Evolutionary conservation across 2,329 filamentous ascomycete species (phyloP), one percentile per base, ranked within the genome.

Genomic region (Chalaropsis ovoidea): DNA sequence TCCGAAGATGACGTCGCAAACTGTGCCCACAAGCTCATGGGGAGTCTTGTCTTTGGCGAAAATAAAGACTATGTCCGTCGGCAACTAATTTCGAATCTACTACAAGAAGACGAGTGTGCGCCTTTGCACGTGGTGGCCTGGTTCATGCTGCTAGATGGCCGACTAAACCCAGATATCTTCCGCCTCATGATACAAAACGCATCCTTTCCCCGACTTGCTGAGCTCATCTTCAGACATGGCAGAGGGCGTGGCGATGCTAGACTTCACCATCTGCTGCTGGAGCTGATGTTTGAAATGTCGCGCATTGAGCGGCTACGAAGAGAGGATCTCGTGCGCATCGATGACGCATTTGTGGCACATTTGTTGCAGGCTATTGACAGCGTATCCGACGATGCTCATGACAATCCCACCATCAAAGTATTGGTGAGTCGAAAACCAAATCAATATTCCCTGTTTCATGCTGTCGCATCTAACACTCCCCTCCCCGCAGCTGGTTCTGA

Each of bases 261-360:
- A 63, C 79, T 97, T 68, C 90, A 96, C 76, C 85, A 88, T 43
- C 77, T 94, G 68, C 79, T 97, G 63, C 80, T 99, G 71, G 89
- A 96, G 75, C 78, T 99, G 66, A 82, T 96, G 73, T 99, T 96
- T 76, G 94, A 97, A 78, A 96, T 96, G 88, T 92, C 90, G 56
- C 84, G 95, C 68, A 90, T 97, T 73, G 91, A 97, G 75, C 83
- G 86, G 69, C 77, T 99, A 67, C 86, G 83, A 65, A 77, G 82
- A 68, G 85, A 90, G 69, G 93, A 99, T 73, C 77, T 99, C 69
- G 71, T 83, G 76, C 89, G 83, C 66, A 88, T 87, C 39, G 82
- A 87, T 70, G 94, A 99, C 72, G 82, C 82, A 62, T 96, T 99
- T 74, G 82, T 97, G 67, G 81, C 84, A 43, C 88, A 89, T 72